Evolutionary conservation across 129 eudicot genomes (phyloP), one percentile per base, ranked within the genome.

Genomic region (Artemisia argyi): DNA sequence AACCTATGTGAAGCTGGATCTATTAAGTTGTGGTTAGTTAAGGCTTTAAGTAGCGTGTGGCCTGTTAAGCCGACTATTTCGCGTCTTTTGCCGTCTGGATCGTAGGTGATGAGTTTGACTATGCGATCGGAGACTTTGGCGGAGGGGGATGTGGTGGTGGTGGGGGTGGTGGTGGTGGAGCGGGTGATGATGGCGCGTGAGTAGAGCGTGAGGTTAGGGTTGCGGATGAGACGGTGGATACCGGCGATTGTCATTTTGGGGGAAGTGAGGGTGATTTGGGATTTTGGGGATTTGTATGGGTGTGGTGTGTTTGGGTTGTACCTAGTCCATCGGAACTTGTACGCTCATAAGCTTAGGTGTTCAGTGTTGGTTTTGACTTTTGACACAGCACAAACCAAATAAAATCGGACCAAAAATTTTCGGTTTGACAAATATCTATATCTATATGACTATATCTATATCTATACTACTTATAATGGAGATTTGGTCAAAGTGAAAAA

Each of bases 1-100:
- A 90, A 85, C 16, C 99, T 85, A 72, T 95, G 97, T 1, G 99
- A 90, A 1, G 88, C 99, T 47, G 99, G 96, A 74, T 95, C 99
- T 48, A 95, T 95, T 14, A 95, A 73, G 56, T 89, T 89, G 42
- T 75, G 56, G 69, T 95, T 95, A 6, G 85, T 60, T 63, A 90
- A 63, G 1, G 97, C 96, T 76, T 76, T 83, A 32, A 95, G 96
- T 0, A 95, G 84, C 3, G 97, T 95, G 54, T 95, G 99, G 1
- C 99, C 97, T 15, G 97, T 51, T 74, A 95, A 83, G 0, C 97
- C 97, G 12, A 91, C 47, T 63, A 95, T 75, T 44, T 90, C 88
- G 47, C 88, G 96, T 83, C 80, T 91, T 32, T 76, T 52, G 72
- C 97, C 99, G 47, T 86, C 95, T 64, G 74, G 77, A 69, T 95